A percentile compares a stretch with the other conserved stretches of the same genome.
Evolutionary conservation across 192 early-diverging fungal genomes (phyloP).

Genomic region (Spizellomyces sp.): DNA sequence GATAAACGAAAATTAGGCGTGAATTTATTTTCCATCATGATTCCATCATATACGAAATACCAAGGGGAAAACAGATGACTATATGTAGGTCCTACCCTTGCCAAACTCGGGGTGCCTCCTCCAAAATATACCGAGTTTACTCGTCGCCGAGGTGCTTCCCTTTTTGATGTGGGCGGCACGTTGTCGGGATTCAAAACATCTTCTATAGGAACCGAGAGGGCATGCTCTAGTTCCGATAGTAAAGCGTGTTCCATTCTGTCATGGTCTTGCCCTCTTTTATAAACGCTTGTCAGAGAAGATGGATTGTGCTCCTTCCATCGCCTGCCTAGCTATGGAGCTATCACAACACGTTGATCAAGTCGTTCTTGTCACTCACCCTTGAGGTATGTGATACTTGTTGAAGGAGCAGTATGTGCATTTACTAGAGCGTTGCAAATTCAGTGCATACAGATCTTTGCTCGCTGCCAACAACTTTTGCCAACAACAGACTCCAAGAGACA

Average conservation of each 20-base stretch:
- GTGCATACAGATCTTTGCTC: background rate
- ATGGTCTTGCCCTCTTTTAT: conserved; percentile 15
- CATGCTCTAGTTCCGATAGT: conserved; percentile 14
- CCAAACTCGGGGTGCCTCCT: conserved; percentile 45
- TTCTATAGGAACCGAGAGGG: conserved; percentile 11
- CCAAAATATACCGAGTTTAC: conserved; percentile 44
- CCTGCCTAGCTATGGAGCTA: background rate
- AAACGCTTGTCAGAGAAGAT: background rate
- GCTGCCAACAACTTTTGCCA: background rate
- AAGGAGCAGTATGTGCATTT: conserved; percentile 49
- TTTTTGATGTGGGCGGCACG: too few relatives aligned
- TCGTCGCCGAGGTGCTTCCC: background rate
- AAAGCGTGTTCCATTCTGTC: conserved; percentile 25
- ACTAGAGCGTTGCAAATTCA: background rate
- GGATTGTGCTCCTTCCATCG: background rate
- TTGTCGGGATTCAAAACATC: too few relatives aligned
- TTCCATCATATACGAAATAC: too few relatives aligned
- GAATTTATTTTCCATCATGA: too few relatives aligned
- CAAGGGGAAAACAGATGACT: too few relatives aligned
- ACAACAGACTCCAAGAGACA: too few relatives aligned
- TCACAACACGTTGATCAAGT: background rate
- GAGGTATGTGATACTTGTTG: conserved; percentile 39
- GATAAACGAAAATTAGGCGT: too few relatives aligned
- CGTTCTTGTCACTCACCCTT: background rate
- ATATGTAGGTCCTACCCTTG: conserved; percentile 5